Base-by-base conservation (phyloP, 768 basidiomycete species). In the Agrocybe chaxingu region DNA sequence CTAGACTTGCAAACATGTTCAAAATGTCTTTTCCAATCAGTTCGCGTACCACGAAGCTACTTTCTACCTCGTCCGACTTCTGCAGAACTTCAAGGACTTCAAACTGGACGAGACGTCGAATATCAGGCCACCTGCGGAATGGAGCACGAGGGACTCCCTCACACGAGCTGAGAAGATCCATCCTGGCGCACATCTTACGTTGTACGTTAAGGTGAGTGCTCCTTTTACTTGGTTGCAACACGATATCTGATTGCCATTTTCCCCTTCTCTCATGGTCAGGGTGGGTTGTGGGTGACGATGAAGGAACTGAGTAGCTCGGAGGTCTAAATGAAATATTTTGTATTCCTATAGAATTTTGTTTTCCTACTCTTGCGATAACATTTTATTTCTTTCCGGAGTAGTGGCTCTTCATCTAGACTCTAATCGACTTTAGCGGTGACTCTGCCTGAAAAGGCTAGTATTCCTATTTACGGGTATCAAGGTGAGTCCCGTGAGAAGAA, bases 31-130 rank as follows among this genome's bases (percentile, higher is more conserved):
- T 13, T 29, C 36, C 13, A 9, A 35, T 24, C 47, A 50, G 62
- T 66, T 66, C 56, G 82, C 82, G 7, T 82, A 83, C 59, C 75
- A 80, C 52, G 78, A 80, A 5, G 24, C 24, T 0, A 24, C 24
- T 24, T 24, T 24, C 24, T 24, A 24, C 24, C 24, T 24, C 24
- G 24, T 24, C 24, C 24, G 24, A 5, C 24, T 24, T 24, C 24
- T 24, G 3, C 24, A 24, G 24, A 24, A 24, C 24, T 24, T 81
- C 58, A 69, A 68, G 1, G 61, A 63, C 0, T 63, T 83, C 42
- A 57, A 62, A 2, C 64, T 82, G 7, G 57, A 51, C 33, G 42
- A 51, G 18, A 24, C 48, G 7, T 71, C 70, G 0, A 80, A 81
- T 40, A 65, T 70, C 10, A 58, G 66, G 7, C 68, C 78, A 1